Evolutionary conservation across 1,284 basidiomycete species (phyloP), one percentile per base, ranked within the genome.

Genomic region (Irpex sp.): DNA sequence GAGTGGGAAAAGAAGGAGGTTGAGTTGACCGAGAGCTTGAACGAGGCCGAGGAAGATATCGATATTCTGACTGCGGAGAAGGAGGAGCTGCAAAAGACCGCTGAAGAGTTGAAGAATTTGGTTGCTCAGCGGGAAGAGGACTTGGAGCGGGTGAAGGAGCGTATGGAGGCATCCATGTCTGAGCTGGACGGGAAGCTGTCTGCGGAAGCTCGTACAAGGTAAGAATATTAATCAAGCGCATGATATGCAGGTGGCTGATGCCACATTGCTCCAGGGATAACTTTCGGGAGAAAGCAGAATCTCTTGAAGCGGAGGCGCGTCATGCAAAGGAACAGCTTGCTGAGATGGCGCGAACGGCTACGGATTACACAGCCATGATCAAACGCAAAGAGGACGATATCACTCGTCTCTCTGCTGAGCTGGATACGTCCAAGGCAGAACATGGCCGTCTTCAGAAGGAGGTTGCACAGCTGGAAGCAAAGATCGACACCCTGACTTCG

Each of bases 71-170:
- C 81, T 17, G 76, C 71, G 2, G 86, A 90, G 69, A 80, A 85
- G 62, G 84, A 88, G 52, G 82, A 87, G 49, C 76, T 93, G 5
- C 82, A 83, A 66, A 85, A 86, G 69, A 76, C 86, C 61, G 81
- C 87, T 11, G 90, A 91, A 52, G 93, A 95, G 58, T 79, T 95
- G 38, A 85, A 88, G 71, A 87, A 85, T 64, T 79, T 91, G 61
- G 81, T 92, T 3, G 74, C 81, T 31, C 87, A 94, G 68, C 86
- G 88, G 47, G 93, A 96, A 67, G 92, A 98, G 70, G 93, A 96
- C 69, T 74, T 95, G 51, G 73, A 78, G 3, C 82, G 94, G 47
- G 78, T 87, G 0, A 94, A 91, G 73, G 93, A 96, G 68, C 85
- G 94, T 63, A 85, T 90, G 73, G 90, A 95, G 31, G 70, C 78